These are phyloP conservation scores for Mycena vulgaris DNA, from an alignment of 768 basidiomycete genomes.

Conservation along the genomic window DNA sequence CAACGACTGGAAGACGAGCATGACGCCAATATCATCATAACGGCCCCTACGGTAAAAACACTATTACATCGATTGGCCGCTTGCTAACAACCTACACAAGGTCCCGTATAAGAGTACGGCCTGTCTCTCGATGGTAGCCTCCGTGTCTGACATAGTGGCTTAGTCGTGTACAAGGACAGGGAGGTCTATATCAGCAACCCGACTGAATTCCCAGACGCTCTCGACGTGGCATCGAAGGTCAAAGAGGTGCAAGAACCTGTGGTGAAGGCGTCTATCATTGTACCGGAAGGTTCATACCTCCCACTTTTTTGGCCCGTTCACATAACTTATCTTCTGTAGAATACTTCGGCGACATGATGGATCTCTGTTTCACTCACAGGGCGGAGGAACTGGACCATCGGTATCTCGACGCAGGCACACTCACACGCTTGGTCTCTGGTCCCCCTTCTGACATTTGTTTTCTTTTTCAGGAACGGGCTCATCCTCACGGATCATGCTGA, in stretches of 20 bases:
- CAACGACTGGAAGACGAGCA: conserved; percentile 98
- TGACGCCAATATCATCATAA: conserved; percentile 94
- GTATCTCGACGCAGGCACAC: conserved; percentile 76
- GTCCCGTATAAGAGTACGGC: conserved; percentile 23
- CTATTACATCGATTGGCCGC: background rate
- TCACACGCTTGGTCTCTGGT: background rate
- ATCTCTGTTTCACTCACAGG: conserved; percentile 89
- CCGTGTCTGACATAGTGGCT: conserved; percentile 22
- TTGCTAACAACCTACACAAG: conserved; percentile 54
- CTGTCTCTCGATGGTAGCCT: conserved; percentile 8
- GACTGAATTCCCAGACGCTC: conserved; percentile 92
- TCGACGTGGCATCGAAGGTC: conserved; percentile 73
- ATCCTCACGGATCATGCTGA: conserved; percentile 83
- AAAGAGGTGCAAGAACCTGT: conserved; percentile 91
- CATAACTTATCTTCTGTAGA: conserved; percentile 60
- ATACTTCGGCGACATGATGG: conserved; percentile 97
- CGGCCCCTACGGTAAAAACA: conserved; percentile 88
- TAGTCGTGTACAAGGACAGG: conserved; percentile 82
- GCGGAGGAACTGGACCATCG: conserved; percentile 88
- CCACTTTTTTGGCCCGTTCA: background rate
- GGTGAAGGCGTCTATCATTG: conserved; percentile 94
- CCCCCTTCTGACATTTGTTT: background rate
- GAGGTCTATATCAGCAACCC: conserved; percentile 89
- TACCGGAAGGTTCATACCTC: conserved; percentile 81
- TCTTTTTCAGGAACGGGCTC: conserved; percentile 57